A percentile compares a stretch with the other conserved stretches of the same genome.
phyloP scores from a whole-genome alignment of 1,284 basidiomycete genomes.

The Melampsora americana region DNA sequence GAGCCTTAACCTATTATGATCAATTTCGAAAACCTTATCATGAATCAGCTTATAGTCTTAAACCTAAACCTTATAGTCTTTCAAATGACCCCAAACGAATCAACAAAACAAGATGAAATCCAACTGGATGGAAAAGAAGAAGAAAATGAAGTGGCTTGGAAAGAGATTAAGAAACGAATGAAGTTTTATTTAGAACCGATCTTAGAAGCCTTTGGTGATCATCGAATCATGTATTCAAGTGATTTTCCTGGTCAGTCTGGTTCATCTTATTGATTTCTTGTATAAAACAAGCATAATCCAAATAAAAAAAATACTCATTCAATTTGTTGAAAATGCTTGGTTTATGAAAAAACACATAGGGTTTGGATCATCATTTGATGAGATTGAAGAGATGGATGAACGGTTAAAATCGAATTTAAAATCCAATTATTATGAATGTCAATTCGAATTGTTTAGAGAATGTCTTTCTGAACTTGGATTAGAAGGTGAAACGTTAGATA shows the following conservation, averaged over 20 bases:
- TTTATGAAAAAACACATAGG: neutral
- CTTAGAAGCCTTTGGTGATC: conserved; percentile 44
- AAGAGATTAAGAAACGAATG: conserved; percentile 40
- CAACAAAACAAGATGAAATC: neutral
- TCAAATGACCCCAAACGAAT: neutral
- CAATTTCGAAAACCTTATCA: conserved; percentile 13
- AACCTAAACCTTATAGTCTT: neutral
- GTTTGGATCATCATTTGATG: neutral
- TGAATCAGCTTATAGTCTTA: neutral
- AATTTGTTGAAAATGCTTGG: neutral
- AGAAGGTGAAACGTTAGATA: conserved; percentile 41
- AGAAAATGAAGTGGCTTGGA: conserved; percentile 36
- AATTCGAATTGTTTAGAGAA: conserved; percentile 40
- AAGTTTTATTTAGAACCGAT: conserved; percentile 44
- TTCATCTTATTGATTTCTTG: neutral
- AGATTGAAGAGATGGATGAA: neutral
- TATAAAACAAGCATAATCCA: too few species aligned
- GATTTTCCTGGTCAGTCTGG: conserved; percentile 30
- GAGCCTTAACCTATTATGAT: conserved; percentile 12
- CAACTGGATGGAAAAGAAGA: neutral
- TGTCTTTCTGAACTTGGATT: conserved; percentile 40
- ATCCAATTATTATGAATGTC: conserved; percentile 34
- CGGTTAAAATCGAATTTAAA: neutral
- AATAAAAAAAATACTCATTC: too few species aligned
- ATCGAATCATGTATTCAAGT: conserved; percentile 37